These are phyloP conservation scores for Balakata baccata DNA, from an alignment of 345 rosid species.

Conservation along the genomic window DNA sequence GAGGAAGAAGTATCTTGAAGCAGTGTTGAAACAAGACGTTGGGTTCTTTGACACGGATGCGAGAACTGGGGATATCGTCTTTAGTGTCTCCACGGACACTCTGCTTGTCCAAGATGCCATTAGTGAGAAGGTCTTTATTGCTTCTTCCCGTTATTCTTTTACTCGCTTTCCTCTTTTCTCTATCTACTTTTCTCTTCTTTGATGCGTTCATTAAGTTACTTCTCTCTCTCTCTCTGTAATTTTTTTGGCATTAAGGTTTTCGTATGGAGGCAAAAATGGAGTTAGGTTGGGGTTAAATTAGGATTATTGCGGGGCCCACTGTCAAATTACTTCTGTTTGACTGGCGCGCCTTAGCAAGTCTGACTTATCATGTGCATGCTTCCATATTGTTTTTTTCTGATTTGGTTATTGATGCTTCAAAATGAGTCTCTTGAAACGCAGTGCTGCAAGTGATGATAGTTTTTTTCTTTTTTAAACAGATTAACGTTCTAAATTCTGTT, in stretches of 20 bases:
- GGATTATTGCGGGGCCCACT: conserved; percentile 45
- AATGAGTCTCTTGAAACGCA: neutral
- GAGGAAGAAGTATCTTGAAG: conserved; percentile 91
- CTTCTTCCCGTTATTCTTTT: neutral
- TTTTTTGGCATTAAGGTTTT: conserved; percentile 8
- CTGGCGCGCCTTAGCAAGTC: conserved; percentile 42
- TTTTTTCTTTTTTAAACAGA: neutral
- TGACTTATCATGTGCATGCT: conserved; percentile 34
- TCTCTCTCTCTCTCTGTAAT: neutral
- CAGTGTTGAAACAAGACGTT: conserved; percentile 94
- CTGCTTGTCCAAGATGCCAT: conserved; percentile 99
- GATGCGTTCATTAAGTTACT: neutral
- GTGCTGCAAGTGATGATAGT: neutral
- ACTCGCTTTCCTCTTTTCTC: neutral
- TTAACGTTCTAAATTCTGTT: neutral
- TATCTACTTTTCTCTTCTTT: neutral
- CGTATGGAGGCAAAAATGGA: conserved; percentile 21
- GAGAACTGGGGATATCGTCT: conserved; percentile 95
- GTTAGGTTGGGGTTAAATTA: conserved; percentile 18
- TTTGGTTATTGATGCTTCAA: conserved; percentile 4
- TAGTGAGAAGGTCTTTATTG: conserved; percentile 72
- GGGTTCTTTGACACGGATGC: conserved; percentile 99
- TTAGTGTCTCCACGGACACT: conserved; percentile 96
- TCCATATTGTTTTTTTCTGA: conserved; percentile 19
- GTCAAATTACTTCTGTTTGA: conserved; percentile 22